Evolutionary conservation across 2,329 filamentous ascomycete genomes (phyloP), one percentile per base, ranked within the genome.

Genomic region (Pseudocercospora macadamiae): DNA sequence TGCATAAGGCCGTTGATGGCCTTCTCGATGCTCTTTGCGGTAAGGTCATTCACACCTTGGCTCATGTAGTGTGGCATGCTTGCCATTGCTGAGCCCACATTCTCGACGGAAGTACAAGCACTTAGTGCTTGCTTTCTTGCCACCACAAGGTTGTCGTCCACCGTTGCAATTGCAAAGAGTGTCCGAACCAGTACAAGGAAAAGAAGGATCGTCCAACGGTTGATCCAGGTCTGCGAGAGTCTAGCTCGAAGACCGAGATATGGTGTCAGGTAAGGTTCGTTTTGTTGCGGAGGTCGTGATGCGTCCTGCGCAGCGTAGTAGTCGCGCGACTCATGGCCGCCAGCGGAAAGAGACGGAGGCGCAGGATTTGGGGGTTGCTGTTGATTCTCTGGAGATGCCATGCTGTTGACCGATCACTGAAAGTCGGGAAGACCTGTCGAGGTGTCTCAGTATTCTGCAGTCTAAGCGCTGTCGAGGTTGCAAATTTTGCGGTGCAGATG

Each of bases 51-150:
- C 72, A 97, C 88, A 55, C 95, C 95, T 52, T 84, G 80, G 1
- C 93, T 90, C 73, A 97, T 87, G 77, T 96, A 97, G 76, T 97
- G 89, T 57, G 95, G 95, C 92, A 97, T 96, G 34, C 95, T 97
- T 36, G 93, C 95, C 91, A 99, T 93, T 61, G 91, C 85, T 73
- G 92, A 97, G 63, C 93, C 95, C 67, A 96, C 86, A 66, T 91
- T 91, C 78, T 99, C 93, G 48, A 97, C 93, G 73, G 90, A 89
- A 58, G 88, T 91, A 75, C 95, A 99, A 64, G 93, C 92, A 53
- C 90, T 89, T 54, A 96, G 83, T 21, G 95, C 93, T 80, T 96
- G 87, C 56, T 79, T 76, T 74, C 91, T 89, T 48, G 95, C 93
- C 57, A 87, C 86, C 54, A 77, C 85, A 64, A 97, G 84, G 71